Base-by-base conservation (phyloP, 257 asterid genomes). In the Parsonsia alboflavescens region DNA sequence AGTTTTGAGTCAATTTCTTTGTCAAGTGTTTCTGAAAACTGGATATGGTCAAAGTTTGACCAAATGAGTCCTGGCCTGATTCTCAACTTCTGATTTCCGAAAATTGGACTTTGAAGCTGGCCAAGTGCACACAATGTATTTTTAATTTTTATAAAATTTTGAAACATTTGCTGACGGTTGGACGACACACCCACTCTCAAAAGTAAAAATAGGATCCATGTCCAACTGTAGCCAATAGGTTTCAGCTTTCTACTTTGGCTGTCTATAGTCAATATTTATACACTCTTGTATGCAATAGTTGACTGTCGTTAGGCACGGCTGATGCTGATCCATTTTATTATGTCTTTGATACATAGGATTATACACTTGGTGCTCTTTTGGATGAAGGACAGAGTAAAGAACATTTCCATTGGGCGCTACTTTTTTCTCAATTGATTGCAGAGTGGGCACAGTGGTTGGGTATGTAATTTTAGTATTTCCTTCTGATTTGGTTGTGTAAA, bases 401-500 rank as follows among this genome's bases (percentile, higher is more conserved):
- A 80, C 85, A 73, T 62, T 76, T 79, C 83, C 99, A 92, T 73
- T 94, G 99, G 99, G 73, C 92, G 3, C 79, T 88, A 70, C 86
- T 92, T 22, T 92, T 94, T 75, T 85, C 96, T 10, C 85, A 89
- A 22, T 79, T 94, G 78, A 88, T 94, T 72, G 90, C 96, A 11
- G 94, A 94, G 85, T 94, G 99, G 99, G 97, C 97, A 46, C 99
- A 94, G 30, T 94, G 97, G 96, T 79, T 94, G 82, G 97, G 99
- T 93, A 45, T 28, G 96, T 65, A 65, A 22, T 63, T 79, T 26
- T 77, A 44, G 21, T 77, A 71, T 10, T 45, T 58, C 10, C 39
- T 64, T 48, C n/a, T 44, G 44, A 8, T 50, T 16, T 63, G 46
- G 11, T 46, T 6, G 33, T 52, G 11, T 15, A 22, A 41, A n/a